Conservation (phyloP, 345 rosid species). For the Fremontodendron californicum region DNA sequence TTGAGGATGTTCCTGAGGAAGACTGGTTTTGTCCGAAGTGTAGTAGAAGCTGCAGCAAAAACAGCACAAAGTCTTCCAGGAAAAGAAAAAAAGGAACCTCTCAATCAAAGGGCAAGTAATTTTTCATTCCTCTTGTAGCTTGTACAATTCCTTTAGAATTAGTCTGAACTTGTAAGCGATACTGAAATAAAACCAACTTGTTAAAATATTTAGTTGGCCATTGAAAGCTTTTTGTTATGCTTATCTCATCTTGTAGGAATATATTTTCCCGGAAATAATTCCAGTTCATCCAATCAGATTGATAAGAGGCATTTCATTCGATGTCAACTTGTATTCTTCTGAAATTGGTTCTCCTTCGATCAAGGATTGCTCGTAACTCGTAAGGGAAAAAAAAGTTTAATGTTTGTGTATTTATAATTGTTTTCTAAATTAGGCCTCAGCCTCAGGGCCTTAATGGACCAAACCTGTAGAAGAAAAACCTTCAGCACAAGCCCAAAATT, state of each 20-base stretch:
- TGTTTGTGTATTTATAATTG: not conserved
- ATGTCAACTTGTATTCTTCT: not conserved
- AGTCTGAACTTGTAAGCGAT: not conserved
- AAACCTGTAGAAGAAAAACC: not conserved
- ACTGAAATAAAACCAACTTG: not conserved
- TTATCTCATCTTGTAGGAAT: not conserved
- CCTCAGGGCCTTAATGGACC: not conserved
- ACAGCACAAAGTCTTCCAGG: slow-evolving; percentile 7
- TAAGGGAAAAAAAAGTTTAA: no score
- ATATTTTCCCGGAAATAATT: not conserved
- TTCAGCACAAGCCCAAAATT: not conserved
- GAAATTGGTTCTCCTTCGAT: not conserved
- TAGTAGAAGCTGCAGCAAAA: slow-evolving; percentile 9
- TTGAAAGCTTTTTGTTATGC: not conserved
- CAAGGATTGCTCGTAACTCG: not conserved
- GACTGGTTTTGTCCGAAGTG: slow-evolving; percentile 72
- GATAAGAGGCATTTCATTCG: not conserved
- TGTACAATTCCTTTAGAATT: not conserved
- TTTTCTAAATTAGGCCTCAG: not conserved
- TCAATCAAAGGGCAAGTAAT: not conserved
- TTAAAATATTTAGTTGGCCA: not conserved
- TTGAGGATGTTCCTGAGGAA: slow-evolving; percentile 46
- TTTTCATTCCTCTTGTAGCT: not conserved
- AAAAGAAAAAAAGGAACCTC: slow-evolving; percentile 19
- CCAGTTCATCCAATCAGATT: not conserved